Evolutionary conservation across 331 rosid species (phyloP), one percentile per base, ranked within the genome.

Genomic region (Dryas integrifolia): DNA sequence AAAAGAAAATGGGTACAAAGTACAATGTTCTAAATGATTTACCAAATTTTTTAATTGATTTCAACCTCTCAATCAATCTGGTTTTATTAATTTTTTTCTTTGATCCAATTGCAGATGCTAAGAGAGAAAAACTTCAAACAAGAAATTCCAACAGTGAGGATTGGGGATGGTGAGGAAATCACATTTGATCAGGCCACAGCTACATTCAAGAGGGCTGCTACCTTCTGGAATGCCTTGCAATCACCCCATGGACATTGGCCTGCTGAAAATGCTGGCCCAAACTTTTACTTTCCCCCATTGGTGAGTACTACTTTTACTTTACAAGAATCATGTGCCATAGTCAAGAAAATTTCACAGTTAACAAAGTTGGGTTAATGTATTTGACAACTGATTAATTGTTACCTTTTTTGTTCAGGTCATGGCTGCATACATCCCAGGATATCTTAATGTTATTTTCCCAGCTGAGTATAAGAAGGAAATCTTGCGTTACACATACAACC

Each of bases 191-290:
- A 64, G 30, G 77, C 77, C 48, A 77, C 81, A 9, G 43, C 72
- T 63, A 59, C 81, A 5, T 65, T 55, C 51, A 77, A 44, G 60
- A 77, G 81, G 77, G 77, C 81, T 48, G 59, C 64, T 14, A 26
- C 53, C 60, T 77, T 62, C 38, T 77, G 69, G 70, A 71, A 73
- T 40, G 72, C 77, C 61, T 64, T 77, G 77, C 81, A 77, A 62
- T n/a, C 81, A 5, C 53, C 66, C 13, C 77, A 77, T 38, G 81
- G 81, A 5, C 81, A 77, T 49, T 77, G 81, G 81, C 81, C 81
- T 46, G 72, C 77, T 46, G 77, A 64, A 26, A 77, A 70, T 62
- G 58, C 67, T 43, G 81, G 81, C 39, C 45, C 65, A 7, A 44
- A 63, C 43, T 77, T 30, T 43, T 44, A 44, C 60, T 59, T 63